Evolutionary conservation across 495 filamentous ascomycete genomes (phyloP), one percentile per base, ranked within the genome.

Genomic region (Aspergillus affinis): DNA sequence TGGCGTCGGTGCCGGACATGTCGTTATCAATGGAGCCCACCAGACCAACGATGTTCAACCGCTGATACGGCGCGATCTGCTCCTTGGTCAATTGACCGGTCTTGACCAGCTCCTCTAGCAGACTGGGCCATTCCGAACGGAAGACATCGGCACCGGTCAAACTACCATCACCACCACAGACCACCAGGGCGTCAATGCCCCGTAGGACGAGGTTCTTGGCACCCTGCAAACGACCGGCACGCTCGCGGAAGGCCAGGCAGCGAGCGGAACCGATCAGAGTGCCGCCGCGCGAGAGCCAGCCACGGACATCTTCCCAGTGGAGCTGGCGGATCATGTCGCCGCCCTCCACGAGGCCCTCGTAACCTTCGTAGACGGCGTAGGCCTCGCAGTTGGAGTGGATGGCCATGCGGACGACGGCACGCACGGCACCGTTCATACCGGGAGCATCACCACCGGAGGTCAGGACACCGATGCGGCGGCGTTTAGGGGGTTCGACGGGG

Each of bases 1-100:
- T 99, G 54, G 94, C 93, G 69, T 99, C 95, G 21, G 95, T 99
- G 55, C 89, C 89, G 45, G 91, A 93, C 77, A 99, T 89, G 69
- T 99, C 95, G 70, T 99, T 99, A 80, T 99, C 95, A 59, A 99
- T 99, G 27, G 91, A 95, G 21, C 95, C 95, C 19, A 99, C 95
- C 54, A 98, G 79, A 20, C 95, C 95, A 27, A 96, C 92, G 61
- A 99, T 97, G 74, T 97, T 98, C 60, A 99, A 81, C 56, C 92
- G 84, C 61, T 82, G 79, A 76, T 89, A 93, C 2, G 89, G 85
- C 26, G 83, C 74, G 44, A 89, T 72, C 68, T 98, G 86, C 36
- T 89, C 84, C 30, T 78, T 60, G 7, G 84, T 86, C 62, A 97
- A 78, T 61, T 92, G 82, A 17, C 84, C 83, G 6, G 70, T 87